A percentile compares a stretch with the other conserved stretches of the same genome.
phyloP scores from a whole-genome alignment of 305 asterid species.

The Euphrasia arctica region DNA sequence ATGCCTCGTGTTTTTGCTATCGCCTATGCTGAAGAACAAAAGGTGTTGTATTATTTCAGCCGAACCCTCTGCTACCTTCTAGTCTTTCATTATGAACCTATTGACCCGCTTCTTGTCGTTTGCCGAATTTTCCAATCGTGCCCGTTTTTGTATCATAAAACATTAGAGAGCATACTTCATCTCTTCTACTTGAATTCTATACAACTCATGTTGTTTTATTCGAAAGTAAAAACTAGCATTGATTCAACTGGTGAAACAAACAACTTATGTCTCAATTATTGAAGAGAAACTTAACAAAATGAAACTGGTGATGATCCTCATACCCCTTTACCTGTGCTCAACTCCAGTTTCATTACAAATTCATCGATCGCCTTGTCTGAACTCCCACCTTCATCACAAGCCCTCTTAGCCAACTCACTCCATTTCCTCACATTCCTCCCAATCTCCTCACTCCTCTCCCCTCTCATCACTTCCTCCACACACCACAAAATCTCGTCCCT shows the following conservation, averaged over 20 bases:
- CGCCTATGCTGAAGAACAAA: not conserved
- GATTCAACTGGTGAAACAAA: not conserved
- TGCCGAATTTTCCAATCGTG: not conserved
- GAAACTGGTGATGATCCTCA: not conserved
- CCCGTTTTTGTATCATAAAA: too few species aligned
- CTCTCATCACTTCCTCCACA: constrained; percentile 48
- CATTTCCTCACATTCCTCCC: constrained; percentile 42
- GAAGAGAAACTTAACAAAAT: not conserved
- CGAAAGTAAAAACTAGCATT: not conserved
- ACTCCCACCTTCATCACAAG: constrained; percentile 56
- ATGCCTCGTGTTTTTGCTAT: not conserved
- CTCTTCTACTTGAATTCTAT: too few species aligned
- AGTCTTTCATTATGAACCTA: not conserved
- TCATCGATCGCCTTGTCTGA: constrained; percentile 47
- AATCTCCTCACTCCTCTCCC: constrained; percentile 29
- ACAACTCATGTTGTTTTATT: too few species aligned
- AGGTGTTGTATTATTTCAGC: not conserved
- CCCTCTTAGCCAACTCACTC: constrained; percentile 47
- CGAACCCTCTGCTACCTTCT: not conserved
- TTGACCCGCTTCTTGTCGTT: not conserved
- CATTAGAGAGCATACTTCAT: too few species aligned
- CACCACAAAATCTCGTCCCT: constrained; percentile 48
- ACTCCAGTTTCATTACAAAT: constrained; percentile 37
- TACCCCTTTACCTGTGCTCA: not conserved
- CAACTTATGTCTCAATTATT: not conserved